Percentiles rank a stretch among this genome's conserved stretches.
Evolutionary conservation across 257 asterid genomes (phyloP).

Genomic region (Petunia axillaris): DNA sequence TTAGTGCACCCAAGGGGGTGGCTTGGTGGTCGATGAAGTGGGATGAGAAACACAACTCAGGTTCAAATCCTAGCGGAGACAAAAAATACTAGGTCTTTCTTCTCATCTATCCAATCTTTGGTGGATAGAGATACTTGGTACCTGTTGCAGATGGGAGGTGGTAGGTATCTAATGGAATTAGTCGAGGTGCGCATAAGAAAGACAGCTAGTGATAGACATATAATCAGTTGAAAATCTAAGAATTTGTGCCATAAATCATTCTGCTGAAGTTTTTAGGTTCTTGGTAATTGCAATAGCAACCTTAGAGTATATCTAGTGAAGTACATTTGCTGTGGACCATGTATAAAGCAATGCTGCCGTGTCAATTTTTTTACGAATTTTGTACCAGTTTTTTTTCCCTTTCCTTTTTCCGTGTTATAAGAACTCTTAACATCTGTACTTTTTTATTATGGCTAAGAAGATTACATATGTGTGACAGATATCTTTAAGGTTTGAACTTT

Average conservation of each 20-base stretch:
- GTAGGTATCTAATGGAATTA: too few species aligned
- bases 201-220: neutral
- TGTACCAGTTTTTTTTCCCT: neutral
- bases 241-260: neutral
- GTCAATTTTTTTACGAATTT: neutral
- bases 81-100: too few species aligned
- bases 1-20: neutral
- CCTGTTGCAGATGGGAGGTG: too few species aligned
- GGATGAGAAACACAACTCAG: too few species aligned
- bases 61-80: too few species aligned
- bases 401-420: neutral
- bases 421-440: neutral
- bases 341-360: neutral
- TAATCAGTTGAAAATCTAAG: neutral
- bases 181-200: too few species aligned
- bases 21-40: too few species aligned
- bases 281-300: neutral
- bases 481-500: constrained; percentile 9
- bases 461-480: neutral
- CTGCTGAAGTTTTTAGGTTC: neutral
- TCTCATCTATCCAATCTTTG: too few species aligned
- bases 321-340: neutral
- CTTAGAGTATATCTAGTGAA: neutral
- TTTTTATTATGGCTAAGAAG: neutral
- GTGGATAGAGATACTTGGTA: too few species aligned